Base-by-base conservation (phyloP, 2,329 filamentous ascomycete species). In the Aspergillus sp. region DNA sequence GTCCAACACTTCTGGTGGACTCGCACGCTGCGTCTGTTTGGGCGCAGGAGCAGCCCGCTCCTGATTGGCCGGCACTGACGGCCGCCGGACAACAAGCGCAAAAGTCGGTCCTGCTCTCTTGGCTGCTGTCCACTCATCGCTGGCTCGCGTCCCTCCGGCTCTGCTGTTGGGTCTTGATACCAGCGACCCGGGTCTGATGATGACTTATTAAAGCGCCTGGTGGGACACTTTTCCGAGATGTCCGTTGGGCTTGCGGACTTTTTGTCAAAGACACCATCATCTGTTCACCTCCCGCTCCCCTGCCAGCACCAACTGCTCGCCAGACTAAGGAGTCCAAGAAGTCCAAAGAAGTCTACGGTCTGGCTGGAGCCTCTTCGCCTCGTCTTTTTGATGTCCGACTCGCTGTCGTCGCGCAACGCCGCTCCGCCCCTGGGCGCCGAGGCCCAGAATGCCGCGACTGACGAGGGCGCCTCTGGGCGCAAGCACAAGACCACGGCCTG, bases 401-500 rank as follows among this genome's bases (percentile, higher is more conserved):
- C 61, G n/a, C 55, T 58, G 54, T 46, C 58, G 5, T 53, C 60
- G 41, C 63, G 63, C 27, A 30, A 8, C 27, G 9, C 27, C 46
- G 55, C 58, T 12, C 58, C 41, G 54, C 54, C 27, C 56, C 61
- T 17, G 56, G 59, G 22, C 60, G 33, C 12, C 49, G 45, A 53
- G 4, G 45, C 19, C 40, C 48, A 51, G 20, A 56, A 60, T 33
- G 50, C 45, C 12, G 53, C 58, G 2, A 30, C 52, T 6, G 59
- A 61, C 12, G 60, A 64, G 56, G 56, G 53, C 19, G 49, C 56
- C 12, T 56, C 58, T 13, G 55, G 49, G 2, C 61, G 65, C 11
- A 67, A 64, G 34, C 62, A 67, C 58, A 67, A 67, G 47, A 66
- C 65, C 5, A 67, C 64, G n/a, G 65, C 65, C 39, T 67, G 65